Base-by-base conservation (phyloP, 164 flowering plant species). In the Magnolia sinica region DNA sequence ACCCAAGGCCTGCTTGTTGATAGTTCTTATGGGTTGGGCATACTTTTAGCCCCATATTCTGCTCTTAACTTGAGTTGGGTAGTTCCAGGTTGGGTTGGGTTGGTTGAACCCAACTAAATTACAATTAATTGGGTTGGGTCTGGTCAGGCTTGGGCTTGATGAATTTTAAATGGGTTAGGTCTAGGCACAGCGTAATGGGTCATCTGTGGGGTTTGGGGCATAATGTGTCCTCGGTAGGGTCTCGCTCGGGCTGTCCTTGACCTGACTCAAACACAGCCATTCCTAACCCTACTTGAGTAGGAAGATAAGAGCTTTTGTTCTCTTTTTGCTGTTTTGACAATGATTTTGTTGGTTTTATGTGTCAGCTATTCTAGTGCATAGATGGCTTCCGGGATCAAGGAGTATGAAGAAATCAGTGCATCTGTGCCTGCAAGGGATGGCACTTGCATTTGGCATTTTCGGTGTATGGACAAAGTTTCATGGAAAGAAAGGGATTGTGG, bases 391-490 rank as follows among this genome's bases (percentile, higher is more conserved):
- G n/a, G 95, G 95, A 23, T 90, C 97, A 13, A 89, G 89, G 76
- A 89, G 83, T 78, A 79, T 79, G 85, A 95, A 88, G 91, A 93
- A 93, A 89, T 87, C 88, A 31, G 93, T 92, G 78, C 98, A 95
- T 81, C 74, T 95, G 77, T 81, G 91, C n/a, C 84, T 95, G 74
- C 98, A 95, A 89, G 98, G 97, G 64, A 80, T 95, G 78, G 98
- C 96, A 69, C 83, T 95, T 86, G 90, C 83, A 81, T 88, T 79
- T 81, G 98, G 97, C 73, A 73, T 89, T 49, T 90, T 88, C 74
- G 98, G 98, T 66, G 89, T 95, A 80, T 95, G 98, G 98, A 93
- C 96, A 0, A 92, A 89, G 76, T 95, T 92, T 78, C 91, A 89
- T 8, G 82, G 91, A 13, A 20, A 83, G 64, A 78, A 84, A 66